Percentiles rank a stretch among this genome's conserved stretches.
Conservation (phyloP, 805 yeast genomes). For the Lipomyces kockii region DNA sequence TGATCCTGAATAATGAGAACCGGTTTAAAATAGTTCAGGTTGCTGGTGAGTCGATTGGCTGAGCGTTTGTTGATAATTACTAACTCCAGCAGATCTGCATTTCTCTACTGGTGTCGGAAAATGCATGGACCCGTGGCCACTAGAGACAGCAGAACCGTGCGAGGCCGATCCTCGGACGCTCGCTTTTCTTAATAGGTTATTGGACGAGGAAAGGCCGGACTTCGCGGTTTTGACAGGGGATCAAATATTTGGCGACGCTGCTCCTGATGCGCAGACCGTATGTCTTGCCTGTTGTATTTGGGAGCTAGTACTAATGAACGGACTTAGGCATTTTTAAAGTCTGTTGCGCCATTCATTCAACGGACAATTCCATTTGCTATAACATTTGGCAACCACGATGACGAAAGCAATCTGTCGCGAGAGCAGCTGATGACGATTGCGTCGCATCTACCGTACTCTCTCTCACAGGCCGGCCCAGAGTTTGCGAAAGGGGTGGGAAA, state of each 20-base stretch:
- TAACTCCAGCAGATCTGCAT: conserved; percentile 58
- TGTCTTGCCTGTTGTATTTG: background rate
- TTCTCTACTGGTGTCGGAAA: conserved; percentile 81
- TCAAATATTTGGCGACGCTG: conserved; percentile 78
- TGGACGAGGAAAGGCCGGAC: conserved; percentile 81
- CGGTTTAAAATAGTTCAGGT: conserved; percentile 81
- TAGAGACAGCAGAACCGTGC: conserved; percentile 53
- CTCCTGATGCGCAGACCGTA: conserved; percentile 78
- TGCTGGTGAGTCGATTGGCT: conserved; percentile 53
- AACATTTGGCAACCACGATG: conserved; percentile 93
- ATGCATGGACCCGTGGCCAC: conserved; percentile 63
- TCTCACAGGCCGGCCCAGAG: conserved; percentile 65
- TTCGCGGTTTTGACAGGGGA: conserved; percentile 89
- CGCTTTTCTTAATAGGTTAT: conserved; percentile 61
- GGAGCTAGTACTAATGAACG: background rate
- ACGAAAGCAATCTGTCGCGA: conserved; percentile 73
- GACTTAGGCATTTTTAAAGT: conserved; percentile 63
- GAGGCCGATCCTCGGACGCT: conserved; percentile 78
- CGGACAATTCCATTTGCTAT: conserved; percentile 81
- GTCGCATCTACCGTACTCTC: conserved; percentile 69
- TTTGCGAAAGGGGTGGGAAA: conserved; percentile 84
- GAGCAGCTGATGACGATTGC: conserved; percentile 60
- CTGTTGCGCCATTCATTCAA: conserved; percentile 66
- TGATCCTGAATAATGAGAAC: conserved; percentile 51
- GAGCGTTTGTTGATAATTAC: background rate